Evolutionary conservation across 805 yeast genomes (phyloP).

Genomic region (Saccharomycopsis oosterbeekiorum): DNA sequence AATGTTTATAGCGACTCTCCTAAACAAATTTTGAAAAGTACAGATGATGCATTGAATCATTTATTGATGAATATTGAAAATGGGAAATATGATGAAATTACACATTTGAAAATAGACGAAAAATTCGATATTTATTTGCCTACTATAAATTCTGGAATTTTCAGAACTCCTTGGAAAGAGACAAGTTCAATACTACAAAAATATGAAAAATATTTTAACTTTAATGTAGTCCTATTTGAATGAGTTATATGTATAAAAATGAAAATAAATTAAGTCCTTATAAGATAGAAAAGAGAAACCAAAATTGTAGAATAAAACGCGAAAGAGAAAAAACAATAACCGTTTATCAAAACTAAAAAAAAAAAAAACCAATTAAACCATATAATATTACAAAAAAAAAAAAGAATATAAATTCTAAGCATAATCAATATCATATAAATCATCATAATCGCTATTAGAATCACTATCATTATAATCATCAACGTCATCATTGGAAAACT

Average conservation of each 20-base stretch:
- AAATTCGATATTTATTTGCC: constrained; percentile 49
- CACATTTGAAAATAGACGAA: constrained; percentile 12
- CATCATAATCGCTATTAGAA: not conserved
- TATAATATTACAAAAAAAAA: not conserved
- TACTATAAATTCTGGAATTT: constrained; percentile 70
- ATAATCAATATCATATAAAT: not conserved
- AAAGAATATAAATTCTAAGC: not conserved
- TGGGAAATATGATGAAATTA: not conserved
- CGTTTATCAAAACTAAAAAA: too few relatives aligned
- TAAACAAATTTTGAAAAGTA: constrained; percentile 38
- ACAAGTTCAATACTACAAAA: constrained; percentile 44
- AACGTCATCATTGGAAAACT: not conserved
- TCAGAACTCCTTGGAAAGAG: constrained; percentile 66
- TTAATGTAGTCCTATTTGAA: constrained; percentile 31
- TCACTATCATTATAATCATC: not conserved
- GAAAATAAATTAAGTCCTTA: not conserved
- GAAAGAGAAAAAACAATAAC: not conserved
- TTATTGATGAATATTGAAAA: constrained; percentile 28
- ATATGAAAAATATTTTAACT: constrained; percentile 24
- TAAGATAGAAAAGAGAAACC: not conserved
- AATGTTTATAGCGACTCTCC: constrained; percentile 30
- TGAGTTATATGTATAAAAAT: not conserved
- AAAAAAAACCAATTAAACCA: too few relatives aligned
- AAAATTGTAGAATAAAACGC: not conserved
- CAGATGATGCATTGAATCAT: constrained; percentile 40